These are phyloP conservation scores for Piper longum DNA, from an alignment of 164 flowering plant species.

Conservation along the genomic window DNA sequence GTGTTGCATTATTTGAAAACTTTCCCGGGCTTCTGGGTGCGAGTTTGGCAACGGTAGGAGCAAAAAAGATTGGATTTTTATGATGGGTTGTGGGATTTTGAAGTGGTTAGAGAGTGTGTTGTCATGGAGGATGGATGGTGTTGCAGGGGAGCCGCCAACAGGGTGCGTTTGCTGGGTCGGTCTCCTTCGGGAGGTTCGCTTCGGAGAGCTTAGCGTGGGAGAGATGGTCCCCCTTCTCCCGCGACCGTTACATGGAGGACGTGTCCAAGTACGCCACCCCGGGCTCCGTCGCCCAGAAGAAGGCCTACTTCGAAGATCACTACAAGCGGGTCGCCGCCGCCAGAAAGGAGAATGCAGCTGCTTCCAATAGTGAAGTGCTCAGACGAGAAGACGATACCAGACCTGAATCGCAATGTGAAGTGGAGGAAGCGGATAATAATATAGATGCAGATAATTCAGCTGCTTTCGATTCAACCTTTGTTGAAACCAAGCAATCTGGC, in stretches of 20 bases:
- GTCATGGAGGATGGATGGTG: background rate
- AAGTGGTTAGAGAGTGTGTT: background rate
- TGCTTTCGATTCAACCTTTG: constrained; percentile 1
- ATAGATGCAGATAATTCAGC: constrained; percentile 7
- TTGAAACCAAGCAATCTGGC: constrained; percentile 6
- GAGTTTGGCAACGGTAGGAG: no score
- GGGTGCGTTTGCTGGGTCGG: constrained; percentile 34
- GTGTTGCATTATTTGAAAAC: no score
- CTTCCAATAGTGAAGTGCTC: constrained; percentile 10
- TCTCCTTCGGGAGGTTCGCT: constrained; percentile 74
- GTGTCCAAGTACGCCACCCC: constrained; percentile 55
- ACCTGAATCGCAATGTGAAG: background rate
- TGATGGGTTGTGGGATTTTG: background rate
- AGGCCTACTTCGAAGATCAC: constrained; percentile 81
- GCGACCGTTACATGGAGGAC: constrained; percentile 72
- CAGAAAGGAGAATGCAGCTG: constrained; percentile 25
- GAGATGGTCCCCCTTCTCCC: constrained; percentile 69
- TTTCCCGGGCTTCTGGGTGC: no score
- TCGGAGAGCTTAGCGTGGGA: constrained; percentile 73
- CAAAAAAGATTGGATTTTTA: background rate
- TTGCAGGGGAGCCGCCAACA: constrained; percentile 35
- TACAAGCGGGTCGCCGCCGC: constrained; percentile 55
- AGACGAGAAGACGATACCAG: constrained; percentile 22
- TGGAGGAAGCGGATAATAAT: constrained; percentile 2
- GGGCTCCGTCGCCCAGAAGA: constrained; percentile 78